Conservation (phyloP, 192 early-diverging fungal genomes). For the Tieghemiomyces parasiticus region DNA sequence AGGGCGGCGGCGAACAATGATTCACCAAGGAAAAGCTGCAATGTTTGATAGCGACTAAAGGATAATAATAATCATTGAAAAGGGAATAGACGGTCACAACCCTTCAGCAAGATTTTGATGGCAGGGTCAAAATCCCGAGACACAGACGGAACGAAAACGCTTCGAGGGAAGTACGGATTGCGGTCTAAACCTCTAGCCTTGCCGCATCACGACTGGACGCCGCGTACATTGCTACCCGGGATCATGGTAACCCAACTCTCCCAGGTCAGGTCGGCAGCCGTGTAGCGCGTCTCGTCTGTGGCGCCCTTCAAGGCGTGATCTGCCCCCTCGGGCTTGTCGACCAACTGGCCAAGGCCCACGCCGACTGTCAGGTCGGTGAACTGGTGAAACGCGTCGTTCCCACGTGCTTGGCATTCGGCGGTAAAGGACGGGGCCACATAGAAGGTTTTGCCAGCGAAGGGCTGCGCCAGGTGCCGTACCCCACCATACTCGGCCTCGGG, state of each 20-base stretch:
- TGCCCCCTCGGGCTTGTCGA: not conserved
- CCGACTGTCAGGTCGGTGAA: not conserved
- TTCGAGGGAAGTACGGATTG: too few species aligned
- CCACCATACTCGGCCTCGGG: not conserved
- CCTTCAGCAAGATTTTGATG: too few species aligned
- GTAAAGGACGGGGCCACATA: conserved; percentile 1
- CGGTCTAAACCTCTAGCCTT: too few species aligned
- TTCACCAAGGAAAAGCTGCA: too few species aligned
- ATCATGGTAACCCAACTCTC: not conserved
- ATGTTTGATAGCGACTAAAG: too few species aligned
- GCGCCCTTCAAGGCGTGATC: not conserved
- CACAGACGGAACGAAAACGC: too few species aligned
- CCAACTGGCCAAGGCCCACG: not conserved
- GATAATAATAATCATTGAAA: too few species aligned
- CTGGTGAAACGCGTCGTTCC: not conserved
- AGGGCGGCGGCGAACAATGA: too few species aligned
- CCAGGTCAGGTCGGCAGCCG: not conserved
- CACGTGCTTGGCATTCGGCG: not conserved
- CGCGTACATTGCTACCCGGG: conserved; percentile 7
- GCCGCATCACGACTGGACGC: too few species aligned
- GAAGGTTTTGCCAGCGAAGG: not conserved
- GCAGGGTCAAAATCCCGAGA: too few species aligned
- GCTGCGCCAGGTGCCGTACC: not conserved
- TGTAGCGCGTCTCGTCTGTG: not conserved
- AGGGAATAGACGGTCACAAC: too few species aligned